These are phyloP conservation scores for Papiliotrema fonsecae DNA, from an alignment of 1,284 basidiomycete genomes.

Conservation along the genomic window DNA sequence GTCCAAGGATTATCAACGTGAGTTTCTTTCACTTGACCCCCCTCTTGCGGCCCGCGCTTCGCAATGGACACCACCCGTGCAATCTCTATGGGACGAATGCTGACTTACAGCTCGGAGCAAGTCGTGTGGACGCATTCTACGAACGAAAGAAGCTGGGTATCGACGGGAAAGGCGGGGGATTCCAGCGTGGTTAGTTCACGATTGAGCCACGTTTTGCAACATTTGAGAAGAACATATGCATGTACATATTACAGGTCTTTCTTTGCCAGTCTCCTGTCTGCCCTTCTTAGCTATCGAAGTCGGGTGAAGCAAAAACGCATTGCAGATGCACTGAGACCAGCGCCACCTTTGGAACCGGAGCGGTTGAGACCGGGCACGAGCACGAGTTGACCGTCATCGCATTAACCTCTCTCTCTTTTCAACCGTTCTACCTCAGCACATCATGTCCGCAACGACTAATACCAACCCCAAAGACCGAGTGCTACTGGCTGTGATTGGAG, in stretches of 20 bases:
- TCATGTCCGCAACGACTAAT: conserved; percentile 26
- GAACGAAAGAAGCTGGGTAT: conserved; percentile 42
- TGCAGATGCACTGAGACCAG: too few species aligned
- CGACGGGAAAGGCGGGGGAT: conserved; percentile 30
- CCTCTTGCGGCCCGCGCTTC: too few species aligned
- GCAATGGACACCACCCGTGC: too few species aligned
- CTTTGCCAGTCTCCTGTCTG: too few species aligned
- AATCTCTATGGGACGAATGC: not conserved
- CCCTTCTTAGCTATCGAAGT: too few species aligned
- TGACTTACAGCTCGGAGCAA: conserved; percentile 37
- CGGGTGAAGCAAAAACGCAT: too few species aligned
- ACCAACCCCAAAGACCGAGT: conserved; percentile 66
- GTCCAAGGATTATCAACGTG: conserved; percentile 93
- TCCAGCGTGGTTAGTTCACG: conserved; percentile 38
- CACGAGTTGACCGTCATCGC: too few species aligned
- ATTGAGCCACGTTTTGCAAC: too few species aligned
- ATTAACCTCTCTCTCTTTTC: not conserved
- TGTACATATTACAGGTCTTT: too few species aligned
- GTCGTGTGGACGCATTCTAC: conserved; percentile 46
- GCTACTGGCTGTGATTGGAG: conserved; percentile 87
- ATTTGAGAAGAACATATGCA: too few species aligned
- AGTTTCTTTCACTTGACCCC: conserved; percentile 8
- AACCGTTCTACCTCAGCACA: not conserved
- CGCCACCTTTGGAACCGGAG: too few species aligned
- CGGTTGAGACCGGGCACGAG: too few species aligned